Conservation (phyloP, 176 grass and related monocot genomes). For the Oryza rufipogon region DNA sequence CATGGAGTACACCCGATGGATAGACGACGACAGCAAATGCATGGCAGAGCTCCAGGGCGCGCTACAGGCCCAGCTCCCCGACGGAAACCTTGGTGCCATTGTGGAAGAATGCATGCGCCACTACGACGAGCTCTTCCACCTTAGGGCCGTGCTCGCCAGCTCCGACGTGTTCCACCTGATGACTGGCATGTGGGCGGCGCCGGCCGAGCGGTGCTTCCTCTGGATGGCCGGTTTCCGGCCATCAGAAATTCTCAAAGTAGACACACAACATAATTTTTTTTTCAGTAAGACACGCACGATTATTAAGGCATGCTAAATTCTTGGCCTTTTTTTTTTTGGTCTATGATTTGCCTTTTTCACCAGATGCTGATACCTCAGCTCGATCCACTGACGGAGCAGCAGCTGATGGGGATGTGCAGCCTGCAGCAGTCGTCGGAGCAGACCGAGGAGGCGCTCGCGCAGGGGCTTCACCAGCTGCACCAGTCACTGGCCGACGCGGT, state of each 20-base stretch:
- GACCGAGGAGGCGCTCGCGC: slow-evolving; percentile 81
- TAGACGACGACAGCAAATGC: slow-evolving; percentile 74
- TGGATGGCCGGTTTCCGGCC: slow-evolving; percentile 97
- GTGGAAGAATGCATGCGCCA: slow-evolving; percentile 79
- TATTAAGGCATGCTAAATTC: slow-evolving; percentile 11
- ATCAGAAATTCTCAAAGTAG: slow-evolving; percentile 86
- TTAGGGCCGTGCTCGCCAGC: slow-evolving; percentile 64
- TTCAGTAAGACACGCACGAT: background rate
- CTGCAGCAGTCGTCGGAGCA: slow-evolving; percentile 84
- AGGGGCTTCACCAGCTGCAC: slow-evolving; percentile 77
- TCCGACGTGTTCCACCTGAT: slow-evolving; percentile 88
- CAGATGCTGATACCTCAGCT: slow-evolving; percentile 88
- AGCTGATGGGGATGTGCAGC: slow-evolving; percentile 67
- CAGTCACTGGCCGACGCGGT: slow-evolving; percentile 61
- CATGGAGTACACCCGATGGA: slow-evolving; percentile 82
- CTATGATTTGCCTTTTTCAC: background rate
- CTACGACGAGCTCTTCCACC: slow-evolving; percentile 77
- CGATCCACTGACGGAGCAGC: slow-evolving; percentile 83
- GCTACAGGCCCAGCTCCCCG: slow-evolving; percentile 66
- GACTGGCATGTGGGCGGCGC: slow-evolving; percentile 77
- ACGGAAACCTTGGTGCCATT: slow-evolving; percentile 53
- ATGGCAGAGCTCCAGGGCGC: slow-evolving; percentile 53
- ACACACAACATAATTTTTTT: background rate
- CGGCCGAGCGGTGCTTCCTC: slow-evolving; percentile 84
- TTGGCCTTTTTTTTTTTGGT: background rate